Percentiles rank a stretch among this genome's conserved stretches.
These are phyloP conservation scores for Inga laurina DNA, from an alignment of 306 rosid genomes.

Conservation along the genomic window DNA sequence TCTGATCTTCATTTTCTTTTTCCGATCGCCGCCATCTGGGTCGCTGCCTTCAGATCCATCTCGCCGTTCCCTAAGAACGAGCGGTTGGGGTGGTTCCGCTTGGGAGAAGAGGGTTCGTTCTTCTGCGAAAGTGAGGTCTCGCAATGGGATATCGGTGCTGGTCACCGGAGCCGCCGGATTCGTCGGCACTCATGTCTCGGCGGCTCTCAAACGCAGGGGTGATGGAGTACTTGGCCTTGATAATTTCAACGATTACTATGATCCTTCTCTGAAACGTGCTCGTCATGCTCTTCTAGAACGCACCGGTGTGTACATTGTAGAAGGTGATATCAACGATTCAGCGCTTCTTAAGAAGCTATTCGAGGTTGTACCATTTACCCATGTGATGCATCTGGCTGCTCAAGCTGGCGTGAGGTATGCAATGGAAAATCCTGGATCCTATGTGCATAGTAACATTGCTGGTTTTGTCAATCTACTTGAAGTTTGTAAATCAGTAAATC, in stretches of 20 bases:
- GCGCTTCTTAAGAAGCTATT: conserved; percentile 75
- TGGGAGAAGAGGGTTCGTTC: conserved; percentile 88
- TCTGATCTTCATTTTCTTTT: conserved; percentile 79
- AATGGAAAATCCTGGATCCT: conserved; percentile 93
- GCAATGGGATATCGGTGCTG: conserved; percentile 67
- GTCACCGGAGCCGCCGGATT: conserved; percentile 96
- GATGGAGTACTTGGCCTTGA: conserved; percentile 88
- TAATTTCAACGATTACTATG: conserved; percentile 85
- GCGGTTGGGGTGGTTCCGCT: conserved; percentile 81
- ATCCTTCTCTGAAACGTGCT: conserved; percentile 78
- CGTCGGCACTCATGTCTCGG: conserved; percentile 89
- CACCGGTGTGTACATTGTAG: conserved; percentile 84
- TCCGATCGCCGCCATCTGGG: conserved; percentile 63
- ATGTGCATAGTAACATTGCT: conserved; percentile 95
- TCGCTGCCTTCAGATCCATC: conserved; percentile 63
- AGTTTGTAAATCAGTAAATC: conserved; percentile 77
- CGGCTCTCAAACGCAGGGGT: conserved; percentile 88
- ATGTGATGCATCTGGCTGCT: conserved; percentile 98
- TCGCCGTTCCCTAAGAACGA: conserved; percentile 74
- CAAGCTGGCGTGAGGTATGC: conserved; percentile 99
- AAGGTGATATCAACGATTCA: conserved; percentile 89
- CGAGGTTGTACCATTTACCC: conserved; percentile 90
- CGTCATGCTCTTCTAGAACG: conserved; percentile 81
- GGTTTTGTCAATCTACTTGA: conserved; percentile 91
- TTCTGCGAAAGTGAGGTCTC: conserved; percentile 70